phyloP scores from a whole-genome alignment of 169 alveolate genomes.

The Fabrea salina region DNA sequence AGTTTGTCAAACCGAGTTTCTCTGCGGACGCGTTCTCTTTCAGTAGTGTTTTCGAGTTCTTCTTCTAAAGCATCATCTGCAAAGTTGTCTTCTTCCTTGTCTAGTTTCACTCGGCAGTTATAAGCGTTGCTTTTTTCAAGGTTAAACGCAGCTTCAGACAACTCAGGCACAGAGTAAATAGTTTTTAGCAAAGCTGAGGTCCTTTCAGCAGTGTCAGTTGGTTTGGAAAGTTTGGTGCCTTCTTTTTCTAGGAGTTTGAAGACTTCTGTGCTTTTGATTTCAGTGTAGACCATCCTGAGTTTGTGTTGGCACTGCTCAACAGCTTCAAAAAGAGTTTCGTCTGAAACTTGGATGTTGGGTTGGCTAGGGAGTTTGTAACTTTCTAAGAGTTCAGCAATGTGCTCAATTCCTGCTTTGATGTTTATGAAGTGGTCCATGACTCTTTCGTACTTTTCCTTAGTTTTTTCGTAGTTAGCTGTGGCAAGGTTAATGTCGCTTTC shows the following conservation, averaged over 20 bases:
- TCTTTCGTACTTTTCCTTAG: conserved; percentile 76
- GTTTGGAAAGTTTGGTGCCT: conserved; percentile 36
- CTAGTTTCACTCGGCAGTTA: conserved; percentile 61
- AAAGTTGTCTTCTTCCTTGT: conserved; percentile 41
- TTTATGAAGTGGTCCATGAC: conserved; percentile 64
- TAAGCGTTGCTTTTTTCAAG: conserved; percentile 42
- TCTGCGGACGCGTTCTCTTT: conserved; percentile 32
- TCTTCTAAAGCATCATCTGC: conserved; percentile 63
- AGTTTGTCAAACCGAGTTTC: neutral
- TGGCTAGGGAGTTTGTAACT: conserved; percentile 51
- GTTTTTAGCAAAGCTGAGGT: neutral
- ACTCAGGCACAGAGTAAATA: neutral
- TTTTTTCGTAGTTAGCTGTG: conserved; percentile 62
- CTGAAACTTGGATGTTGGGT: conserved; percentile 59
- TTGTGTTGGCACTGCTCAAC: conserved; percentile 56
- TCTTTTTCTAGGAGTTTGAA: conserved; percentile 44
- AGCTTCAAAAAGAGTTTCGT: conserved; percentile 62
- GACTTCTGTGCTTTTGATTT: conserved; percentile 46
- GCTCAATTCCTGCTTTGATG: conserved; percentile 84
- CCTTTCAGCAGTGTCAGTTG: conserved; percentile 45
- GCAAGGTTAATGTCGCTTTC: conserved; percentile 75
- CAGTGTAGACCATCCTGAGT: conserved; percentile 32
- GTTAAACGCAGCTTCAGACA: conserved; percentile 3
- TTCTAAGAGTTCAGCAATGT: conserved; percentile 58
- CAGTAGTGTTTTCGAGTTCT: conserved; percentile 46